Evolutionary conservation across 2,329 filamentous ascomycete genomes (phyloP).

Genomic region (Hypomyces rosellus): DNA sequence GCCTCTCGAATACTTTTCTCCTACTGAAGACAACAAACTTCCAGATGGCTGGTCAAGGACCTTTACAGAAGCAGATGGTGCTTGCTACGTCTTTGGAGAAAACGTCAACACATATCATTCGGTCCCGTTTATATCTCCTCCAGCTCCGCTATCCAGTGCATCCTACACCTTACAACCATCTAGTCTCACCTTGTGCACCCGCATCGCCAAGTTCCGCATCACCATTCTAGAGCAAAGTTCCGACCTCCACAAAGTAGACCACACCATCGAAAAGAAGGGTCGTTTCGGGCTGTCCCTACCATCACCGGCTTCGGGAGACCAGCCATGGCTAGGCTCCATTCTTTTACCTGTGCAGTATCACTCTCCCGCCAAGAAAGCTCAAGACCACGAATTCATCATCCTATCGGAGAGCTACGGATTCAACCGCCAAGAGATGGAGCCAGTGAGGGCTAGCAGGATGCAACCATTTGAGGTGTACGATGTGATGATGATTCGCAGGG

Average conservation of each 20-base stretch:
- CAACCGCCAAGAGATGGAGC: constrained; percentile 4
- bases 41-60: neutral
- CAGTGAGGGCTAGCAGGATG: neutral
- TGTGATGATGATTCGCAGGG: constrained; percentile 7
- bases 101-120: neutral
- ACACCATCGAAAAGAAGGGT: constrained; percentile 1
- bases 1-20: neutral
- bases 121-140: neutral
- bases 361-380: neutral
- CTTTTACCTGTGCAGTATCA: constrained; percentile 4
- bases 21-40: neutral
- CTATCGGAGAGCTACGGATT: constrained; percentile 9
- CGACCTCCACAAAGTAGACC: constrained; percentile 1
- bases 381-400: constrained; percentile 6
- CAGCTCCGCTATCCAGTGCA: neutral
- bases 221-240: neutral
- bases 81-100: neutral
- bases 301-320: neutral
- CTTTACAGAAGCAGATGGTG: neutral
- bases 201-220: neutral
- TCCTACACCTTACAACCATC: neutral
- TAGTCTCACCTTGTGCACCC: neutral
- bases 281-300: constrained; percentile 5
- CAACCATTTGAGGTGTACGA: constrained; percentile 3
- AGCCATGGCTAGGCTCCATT: constrained; percentile 5